Conservation (phyloP, 495 filamentous ascomycete species). For the Entonaema liquescens region DNA sequence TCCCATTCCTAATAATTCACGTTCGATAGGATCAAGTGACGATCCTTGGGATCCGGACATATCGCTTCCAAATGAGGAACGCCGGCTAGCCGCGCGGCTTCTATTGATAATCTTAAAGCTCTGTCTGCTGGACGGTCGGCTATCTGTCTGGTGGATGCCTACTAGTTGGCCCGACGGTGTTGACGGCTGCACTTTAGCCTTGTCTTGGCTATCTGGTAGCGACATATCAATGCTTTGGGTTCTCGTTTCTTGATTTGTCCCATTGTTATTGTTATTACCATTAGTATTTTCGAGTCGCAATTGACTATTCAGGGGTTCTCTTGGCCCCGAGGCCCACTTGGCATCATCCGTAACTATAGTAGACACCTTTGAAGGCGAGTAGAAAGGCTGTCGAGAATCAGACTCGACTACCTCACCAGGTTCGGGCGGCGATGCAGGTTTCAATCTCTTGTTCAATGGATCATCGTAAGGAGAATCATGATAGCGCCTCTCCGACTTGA, state of each 20-base stretch:
- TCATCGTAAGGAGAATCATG: constrained; percentile 26
- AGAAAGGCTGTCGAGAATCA: constrained; percentile 24
- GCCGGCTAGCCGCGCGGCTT: constrained; percentile 36
- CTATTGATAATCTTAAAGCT: constrained; percentile 15
- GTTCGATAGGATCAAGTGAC: constrained; percentile 35
- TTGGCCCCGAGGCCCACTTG: background rate
- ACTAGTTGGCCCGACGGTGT: background rate
- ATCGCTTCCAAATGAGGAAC: constrained; percentile 35
- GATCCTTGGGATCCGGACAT: constrained; percentile 29
- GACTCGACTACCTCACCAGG: constrained; percentile 44
- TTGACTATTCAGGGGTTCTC: background rate
- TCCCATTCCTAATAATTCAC: constrained; percentile 39
- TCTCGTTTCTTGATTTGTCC: background rate
- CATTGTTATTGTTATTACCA: background rate
- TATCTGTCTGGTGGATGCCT: constrained; percentile 2
- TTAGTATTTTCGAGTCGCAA: background rate
- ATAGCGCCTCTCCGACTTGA: constrained; percentile 9
- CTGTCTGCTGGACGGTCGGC: constrained; percentile 28
- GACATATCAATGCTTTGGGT: background rate
- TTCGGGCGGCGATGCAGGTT: constrained; percentile 40
- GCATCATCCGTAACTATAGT: background rate
- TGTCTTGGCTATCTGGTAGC: background rate
- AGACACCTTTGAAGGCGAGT: constrained; percentile 14
- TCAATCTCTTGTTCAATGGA: constrained; percentile 20
- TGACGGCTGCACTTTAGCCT: background rate